These are phyloP conservation scores for Neocatenulostroma microsporum DNA, from an alignment of 2,329 filamentous ascomycete species.

Conservation along the genomic window DNA sequence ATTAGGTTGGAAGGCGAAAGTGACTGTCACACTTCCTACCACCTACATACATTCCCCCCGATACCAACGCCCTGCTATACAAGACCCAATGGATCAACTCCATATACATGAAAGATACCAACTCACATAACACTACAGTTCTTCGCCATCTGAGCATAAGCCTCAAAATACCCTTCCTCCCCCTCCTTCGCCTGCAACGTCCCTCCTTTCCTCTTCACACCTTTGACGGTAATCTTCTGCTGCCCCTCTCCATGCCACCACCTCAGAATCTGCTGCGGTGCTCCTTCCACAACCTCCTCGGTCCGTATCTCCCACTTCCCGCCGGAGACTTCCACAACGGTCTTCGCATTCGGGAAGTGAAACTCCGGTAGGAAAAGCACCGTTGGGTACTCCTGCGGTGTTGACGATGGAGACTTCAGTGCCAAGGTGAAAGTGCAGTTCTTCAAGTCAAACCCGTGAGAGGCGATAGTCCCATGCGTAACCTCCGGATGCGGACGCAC, in stretches of 20 bases:
- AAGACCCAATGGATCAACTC: no score
- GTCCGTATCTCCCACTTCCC: conserved; percentile 83
- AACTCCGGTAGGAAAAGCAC: conserved; percentile 82
- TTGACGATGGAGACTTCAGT: conserved; percentile 54
- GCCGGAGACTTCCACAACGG: conserved; percentile 65
- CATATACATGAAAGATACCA: no score
- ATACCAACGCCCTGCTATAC: no score
- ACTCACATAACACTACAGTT: conserved; percentile 39
- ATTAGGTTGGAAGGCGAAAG: no score
- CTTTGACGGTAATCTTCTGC: conserved; percentile 69
- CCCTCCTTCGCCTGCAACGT: conserved; percentile 47
- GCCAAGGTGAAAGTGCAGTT: conserved; percentile 69
- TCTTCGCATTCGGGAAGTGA: conserved; percentile 69
- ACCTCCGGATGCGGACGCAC: conserved; percentile 74
- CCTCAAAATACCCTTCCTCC: conserved; percentile 73
- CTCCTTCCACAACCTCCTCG: conserved; percentile 58
- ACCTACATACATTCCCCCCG: no score
- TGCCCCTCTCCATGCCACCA: conserved; percentile 93
- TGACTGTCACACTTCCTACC: no score
- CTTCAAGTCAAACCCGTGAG: conserved; percentile 74
- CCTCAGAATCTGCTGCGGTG: conserved; percentile 61
- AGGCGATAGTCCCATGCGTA: conserved; percentile 62
- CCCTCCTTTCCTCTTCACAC: conserved; percentile 54
- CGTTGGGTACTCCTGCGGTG: conserved; percentile 61
- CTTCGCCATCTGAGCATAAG: conserved; percentile 37